phyloP scores from a whole-genome alignment of 192 early-diverging fungal species.

The Polychytrium aggregatum region DNA sequence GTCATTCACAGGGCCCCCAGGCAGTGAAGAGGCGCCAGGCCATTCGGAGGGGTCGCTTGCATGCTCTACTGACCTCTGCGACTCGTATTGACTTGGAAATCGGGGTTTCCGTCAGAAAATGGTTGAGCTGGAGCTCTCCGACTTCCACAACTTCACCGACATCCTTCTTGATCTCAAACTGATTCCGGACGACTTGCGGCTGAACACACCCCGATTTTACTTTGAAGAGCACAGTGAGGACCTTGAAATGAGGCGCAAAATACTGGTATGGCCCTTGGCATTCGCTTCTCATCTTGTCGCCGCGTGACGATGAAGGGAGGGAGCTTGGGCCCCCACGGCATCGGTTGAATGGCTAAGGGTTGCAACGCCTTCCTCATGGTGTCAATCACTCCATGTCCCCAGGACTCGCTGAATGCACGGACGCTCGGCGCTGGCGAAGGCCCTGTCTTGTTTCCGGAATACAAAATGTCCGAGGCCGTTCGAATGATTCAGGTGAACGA shows the following conservation, averaged over 20 bases:
- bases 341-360: too few species aligned
- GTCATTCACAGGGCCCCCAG: background rate
- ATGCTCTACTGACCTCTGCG: slow-evolving; percentile 2
- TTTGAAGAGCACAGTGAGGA: slow-evolving; percentile 33
- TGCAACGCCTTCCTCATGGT: too few species aligned
- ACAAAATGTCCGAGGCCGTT: slow-evolving; percentile 33
- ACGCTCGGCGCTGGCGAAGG: slow-evolving; percentile 26
- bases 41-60: background rate
- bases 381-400: too few species aligned
- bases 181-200: slow-evolving; percentile 33
- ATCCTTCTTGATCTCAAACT: slow-evolving; percentile 47
- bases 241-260: slow-evolving; percentile 1
- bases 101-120: slow-evolving; percentile 31
- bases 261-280: too few species aligned
- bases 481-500: slow-evolving; percentile 45
- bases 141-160: slow-evolving; percentile 38
- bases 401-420: slow-evolving; percentile 39
- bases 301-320: too few species aligned
- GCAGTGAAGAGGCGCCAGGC: too few species aligned
- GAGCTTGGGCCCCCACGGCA: too few species aligned
- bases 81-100: background rate
- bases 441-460: slow-evolving; percentile 40
- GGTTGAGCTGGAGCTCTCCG: slow-evolving; percentile 39
- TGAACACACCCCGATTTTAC: slow-evolving; percentile 40
- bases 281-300: too few species aligned